phyloP scores from a whole-genome alignment of 164 flowering plant species.

The Kalanchoe fedtschenkoi region DNA sequence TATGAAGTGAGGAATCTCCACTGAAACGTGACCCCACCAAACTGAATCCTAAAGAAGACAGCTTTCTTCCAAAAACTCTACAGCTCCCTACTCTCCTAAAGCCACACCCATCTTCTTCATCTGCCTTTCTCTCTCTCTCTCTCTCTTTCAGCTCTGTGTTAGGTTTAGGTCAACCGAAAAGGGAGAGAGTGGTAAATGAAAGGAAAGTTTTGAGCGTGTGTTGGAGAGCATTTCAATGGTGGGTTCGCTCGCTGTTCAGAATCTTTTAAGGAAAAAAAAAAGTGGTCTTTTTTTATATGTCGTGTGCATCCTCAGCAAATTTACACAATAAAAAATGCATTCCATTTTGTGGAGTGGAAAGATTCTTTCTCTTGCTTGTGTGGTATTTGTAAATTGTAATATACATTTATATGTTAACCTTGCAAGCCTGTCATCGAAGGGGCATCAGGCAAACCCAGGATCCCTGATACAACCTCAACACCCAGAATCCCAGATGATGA shows the following conservation, averaged over 20 bases:
- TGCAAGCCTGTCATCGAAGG: background rate
- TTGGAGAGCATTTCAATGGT: background rate
- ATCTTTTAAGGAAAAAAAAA: background rate
- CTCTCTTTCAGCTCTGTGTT: background rate
- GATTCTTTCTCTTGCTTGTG: background rate
- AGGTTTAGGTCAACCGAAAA: background rate
- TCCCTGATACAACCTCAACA: conserved; percentile 2
- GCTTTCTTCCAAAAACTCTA: background rate
- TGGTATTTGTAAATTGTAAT: background rate
- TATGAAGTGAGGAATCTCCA: conserved; percentile 4
- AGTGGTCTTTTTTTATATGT: background rate
- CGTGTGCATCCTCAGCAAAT: background rate
- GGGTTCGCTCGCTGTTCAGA: background rate
- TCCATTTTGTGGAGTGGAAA: background rate
- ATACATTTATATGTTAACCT: background rate
- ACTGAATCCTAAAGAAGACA: background rate
- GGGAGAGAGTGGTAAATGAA: background rate
- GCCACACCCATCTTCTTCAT: background rate
- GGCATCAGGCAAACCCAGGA: background rate
- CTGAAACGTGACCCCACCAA: background rate
- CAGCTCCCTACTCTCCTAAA: background rate
- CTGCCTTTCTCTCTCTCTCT: background rate
- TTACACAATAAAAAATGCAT: background rate
- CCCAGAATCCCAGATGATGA: background rate
- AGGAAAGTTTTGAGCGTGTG: background rate